Evolutionary conservation across 1,284 basidiomycete species (phyloP).

Genomic region (Tilletia walkeri): DNA sequence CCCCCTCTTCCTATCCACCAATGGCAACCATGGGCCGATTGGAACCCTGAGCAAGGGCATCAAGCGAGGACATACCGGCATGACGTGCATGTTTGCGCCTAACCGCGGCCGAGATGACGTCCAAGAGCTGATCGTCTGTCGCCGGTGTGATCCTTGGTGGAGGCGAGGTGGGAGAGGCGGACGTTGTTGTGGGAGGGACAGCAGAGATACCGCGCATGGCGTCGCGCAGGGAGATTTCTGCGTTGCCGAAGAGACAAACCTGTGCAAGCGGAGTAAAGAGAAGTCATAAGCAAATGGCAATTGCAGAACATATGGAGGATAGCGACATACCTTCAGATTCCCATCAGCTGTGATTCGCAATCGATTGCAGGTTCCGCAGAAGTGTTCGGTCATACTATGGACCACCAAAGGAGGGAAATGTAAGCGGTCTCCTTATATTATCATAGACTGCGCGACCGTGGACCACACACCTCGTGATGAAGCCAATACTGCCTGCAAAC

Average conservation of each 20-base stretch:
- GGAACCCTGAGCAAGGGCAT: conserved; percentile 37
- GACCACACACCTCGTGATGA: conserved; percentile 62
- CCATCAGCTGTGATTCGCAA: conserved; percentile 82
- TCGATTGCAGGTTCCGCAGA: conserved; percentile 80
- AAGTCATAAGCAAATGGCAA: conserved; percentile 1
- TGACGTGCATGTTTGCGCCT: conserved; percentile 77
- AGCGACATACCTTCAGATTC: conserved; percentile 70
- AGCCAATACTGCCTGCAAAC: conserved; percentile 72
- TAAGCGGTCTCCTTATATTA: no score
- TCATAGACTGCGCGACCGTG: neutral
- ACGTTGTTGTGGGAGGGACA: conserved; percentile 21
- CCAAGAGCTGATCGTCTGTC: conserved; percentile 66
- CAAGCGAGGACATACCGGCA: conserved; percentile 57
- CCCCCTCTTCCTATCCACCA: conserved; percentile 59
- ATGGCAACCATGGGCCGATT: conserved; percentile 76
- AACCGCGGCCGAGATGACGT: conserved; percentile 68
- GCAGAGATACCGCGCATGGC: conserved; percentile 61
- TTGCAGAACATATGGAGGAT: conserved; percentile 9
- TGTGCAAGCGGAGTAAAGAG: neutral
- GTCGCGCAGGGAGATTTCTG: conserved; percentile 77
- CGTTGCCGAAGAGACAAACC: conserved; percentile 75
- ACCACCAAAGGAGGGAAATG: neutral
- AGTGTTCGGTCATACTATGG: conserved; percentile 69
- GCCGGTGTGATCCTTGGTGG: conserved; percentile 21
- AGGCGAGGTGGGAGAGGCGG: neutral